Evolutionary conservation across 106 monocot species (phyloP).

Genomic region (Gastrodia elata): DNA sequence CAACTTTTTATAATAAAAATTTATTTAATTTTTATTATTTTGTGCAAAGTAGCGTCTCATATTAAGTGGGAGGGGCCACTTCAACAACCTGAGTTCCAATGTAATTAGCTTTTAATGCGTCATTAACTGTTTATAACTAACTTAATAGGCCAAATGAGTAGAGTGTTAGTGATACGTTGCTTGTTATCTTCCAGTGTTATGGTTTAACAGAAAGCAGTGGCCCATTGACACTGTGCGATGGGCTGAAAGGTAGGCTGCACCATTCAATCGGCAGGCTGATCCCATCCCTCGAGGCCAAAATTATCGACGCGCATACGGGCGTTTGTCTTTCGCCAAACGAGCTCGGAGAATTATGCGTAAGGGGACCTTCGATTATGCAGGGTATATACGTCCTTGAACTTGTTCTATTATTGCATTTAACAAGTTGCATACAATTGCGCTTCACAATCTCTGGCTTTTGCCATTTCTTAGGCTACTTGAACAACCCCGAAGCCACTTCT

Average conservation of each 20-base stretch:
- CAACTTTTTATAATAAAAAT: no score
- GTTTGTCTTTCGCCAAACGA: constrained; percentile 38
- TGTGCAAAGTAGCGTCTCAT: no score
- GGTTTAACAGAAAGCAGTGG: constrained; percentile 67
- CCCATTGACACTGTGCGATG: constrained; percentile 51
- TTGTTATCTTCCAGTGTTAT: constrained; percentile 48
- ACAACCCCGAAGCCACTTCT: constrained; percentile 57
- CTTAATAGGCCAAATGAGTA: no score
- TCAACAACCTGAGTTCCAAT: no score
- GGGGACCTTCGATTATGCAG: constrained; percentile 50
- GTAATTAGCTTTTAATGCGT: no score
- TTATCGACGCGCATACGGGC: constrained; percentile 29
- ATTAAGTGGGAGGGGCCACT: no score
- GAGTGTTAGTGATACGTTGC: not conserved
- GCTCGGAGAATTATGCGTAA: constrained; percentile 41
- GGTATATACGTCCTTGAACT: constrained; percentile 11
- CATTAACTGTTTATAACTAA: not conserved
- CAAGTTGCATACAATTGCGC: no score
- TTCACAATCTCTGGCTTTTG: no score
- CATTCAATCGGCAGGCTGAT: constrained; percentile 60
- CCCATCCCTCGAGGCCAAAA: constrained; percentile 45
- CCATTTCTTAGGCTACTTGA: constrained; percentile 40
- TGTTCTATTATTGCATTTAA: not conserved
- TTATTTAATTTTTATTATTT: not conserved
- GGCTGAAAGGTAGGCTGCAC: constrained; percentile 27